Conservation (phyloP, 1,284 basidiomycete species). For the Veloboletus limbatus region DNA sequence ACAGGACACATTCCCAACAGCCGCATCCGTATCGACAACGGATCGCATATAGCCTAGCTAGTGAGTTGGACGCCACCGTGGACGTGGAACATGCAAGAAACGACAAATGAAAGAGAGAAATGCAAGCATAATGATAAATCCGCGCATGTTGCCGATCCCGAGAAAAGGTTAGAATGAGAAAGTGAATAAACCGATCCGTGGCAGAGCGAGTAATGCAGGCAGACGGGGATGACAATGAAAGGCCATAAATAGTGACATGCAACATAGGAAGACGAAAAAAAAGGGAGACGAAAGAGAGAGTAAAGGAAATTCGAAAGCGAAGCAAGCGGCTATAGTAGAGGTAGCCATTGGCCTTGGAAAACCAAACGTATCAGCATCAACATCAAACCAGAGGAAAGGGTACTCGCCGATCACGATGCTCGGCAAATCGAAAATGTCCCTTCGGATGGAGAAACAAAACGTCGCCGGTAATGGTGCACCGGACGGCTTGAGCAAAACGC, state of each 20-base stretch:
- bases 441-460: slow-evolving; percentile 90
- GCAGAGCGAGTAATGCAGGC: too few species aligned
- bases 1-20: neutral
- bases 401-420: slow-evolving; percentile 78
- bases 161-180: neutral
- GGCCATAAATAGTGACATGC: slow-evolving; percentile 11
- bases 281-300: neutral
- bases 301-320: too few species aligned
- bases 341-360: slow-evolving; percentile 72
- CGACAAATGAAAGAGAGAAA: neutral
- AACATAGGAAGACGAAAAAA: neutral
- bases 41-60: neutral
- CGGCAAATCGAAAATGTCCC: slow-evolving; percentile 86
- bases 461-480: slow-evolving; percentile 84
- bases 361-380: neutral
- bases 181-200: neutral
- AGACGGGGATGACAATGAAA: too few species aligned
- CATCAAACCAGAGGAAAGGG: slow-evolving; percentile 10
- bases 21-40: too few species aligned
- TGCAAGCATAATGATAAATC: neutral
- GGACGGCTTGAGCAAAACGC: slow-evolving; percentile 78
- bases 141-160: neutral
- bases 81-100: neutral
- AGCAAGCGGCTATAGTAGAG: slow-evolving; percentile 67
- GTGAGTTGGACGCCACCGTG: neutral